Base-by-base conservation (phyloP, 352 stramenopile species). In the Globisporangium cylindrosporum region DNA sequence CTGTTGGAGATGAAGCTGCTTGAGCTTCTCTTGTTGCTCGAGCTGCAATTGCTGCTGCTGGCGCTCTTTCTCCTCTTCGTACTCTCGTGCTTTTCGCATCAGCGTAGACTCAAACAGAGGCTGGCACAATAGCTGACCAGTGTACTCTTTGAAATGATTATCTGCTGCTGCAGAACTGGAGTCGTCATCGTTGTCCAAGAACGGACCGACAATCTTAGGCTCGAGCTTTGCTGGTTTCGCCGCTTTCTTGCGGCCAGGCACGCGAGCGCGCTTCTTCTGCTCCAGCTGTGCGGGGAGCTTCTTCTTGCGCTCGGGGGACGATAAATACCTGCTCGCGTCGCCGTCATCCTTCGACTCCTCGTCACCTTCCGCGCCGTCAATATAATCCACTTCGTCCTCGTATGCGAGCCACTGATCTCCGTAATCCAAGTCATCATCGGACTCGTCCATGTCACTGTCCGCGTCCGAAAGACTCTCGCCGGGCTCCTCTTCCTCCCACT, bases 401-500 rank as follows among this genome's bases (percentile, higher is more conserved):
- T 96, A 94, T 4, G 88, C 88, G 25, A 96, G 73, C 88, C 88
- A 96, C 48, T 93, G 67, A 54, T 96, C 88, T 18, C 80, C 85
- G 62, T 96, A 96, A 59, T 96, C 89, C 56, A 96, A 76, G 64
- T 88, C 82, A 5, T 93, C 86, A 18, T 90, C 84, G 1, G 88
- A 90, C 29, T 93, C 85, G 14, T 92, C 87, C 38, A 74, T 64
- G 64, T 94, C 86, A 60, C 76, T 89, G 25, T 92, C 84, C 20
- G 77, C 86, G 27, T 80, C 83, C 7, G 87, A 95, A 14, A 96
- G 66, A 69, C 82, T 93, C 74, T 96, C 89, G 18, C 89, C 89
- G 18, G 88, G 84, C 48, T 96, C 89, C 59, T 96, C 89, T 66
- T 96, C 89, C 66, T 96, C 89, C 89, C 89, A 96, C 63, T 96